Evolutionary conservation across 257 asterid species (phyloP), one percentile per base, ranked within the genome.

Genomic region (Capsicum baccatum): DNA sequence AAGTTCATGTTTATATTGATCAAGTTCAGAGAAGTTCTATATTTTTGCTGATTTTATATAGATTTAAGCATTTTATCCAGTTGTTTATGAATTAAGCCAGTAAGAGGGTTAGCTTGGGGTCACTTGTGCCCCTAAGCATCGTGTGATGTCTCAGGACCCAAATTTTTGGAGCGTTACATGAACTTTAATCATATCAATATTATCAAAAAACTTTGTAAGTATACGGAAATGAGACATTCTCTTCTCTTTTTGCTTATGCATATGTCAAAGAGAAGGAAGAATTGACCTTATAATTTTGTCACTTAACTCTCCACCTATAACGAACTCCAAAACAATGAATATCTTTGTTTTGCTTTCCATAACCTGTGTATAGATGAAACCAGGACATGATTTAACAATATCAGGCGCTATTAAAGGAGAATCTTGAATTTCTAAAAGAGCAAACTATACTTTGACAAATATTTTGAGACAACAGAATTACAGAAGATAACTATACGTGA

Each of bases 341-440:
- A 96, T 96, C 91, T 96, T 96, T 69, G 96, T 93, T 92, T 91
- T 96, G 94, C 99, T 96, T 52, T 92, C 99, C 97, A 94, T 91
- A 84, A 95, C 99, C 99, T 95, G 87, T 50, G 70, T 70, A 76
- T 17, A 84, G 35, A 67, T 78, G 83, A 59, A 10, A 74, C 10
- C 4, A 3, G 37, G 57, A 71, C 17, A 71, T n/a, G 57, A 71
- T 11, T 59, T n/a, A 57, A 80, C 17, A 58, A 33, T 17, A 6
- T 26, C 4, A 50, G 33, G 15, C 10, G 16, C 39, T 19, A 39
- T 37, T 12, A 60, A 58, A 58, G 63, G 21, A 19, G 21, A 58
- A 58, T 58, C 63, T 58, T 16, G 21, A 6, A 58, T 56, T 55
- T 3, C 3, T 26, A 26, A 26, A 26, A 26, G 33, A 26, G 33